Evolutionary conservation across 1,139 yeast genomes (phyloP).

Genomic region (Hansenula anomala): DNA sequence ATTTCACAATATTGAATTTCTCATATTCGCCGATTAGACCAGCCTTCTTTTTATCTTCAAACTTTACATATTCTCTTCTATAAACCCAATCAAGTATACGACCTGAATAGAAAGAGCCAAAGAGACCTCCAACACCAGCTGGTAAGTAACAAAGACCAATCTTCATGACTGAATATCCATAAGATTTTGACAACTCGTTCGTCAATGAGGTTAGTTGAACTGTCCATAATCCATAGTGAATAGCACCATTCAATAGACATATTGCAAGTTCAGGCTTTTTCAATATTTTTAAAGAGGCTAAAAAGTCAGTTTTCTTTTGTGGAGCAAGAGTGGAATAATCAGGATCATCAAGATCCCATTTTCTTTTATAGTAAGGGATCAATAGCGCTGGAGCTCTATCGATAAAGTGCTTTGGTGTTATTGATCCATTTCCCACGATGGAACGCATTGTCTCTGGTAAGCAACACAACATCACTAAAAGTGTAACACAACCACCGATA

Average conservation of each 20-base stretch:
- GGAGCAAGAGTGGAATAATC: constrained; percentile 28
- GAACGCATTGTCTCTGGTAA: constrained; percentile 72
- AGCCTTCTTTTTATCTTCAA: constrained; percentile 18
- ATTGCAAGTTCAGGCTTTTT: constrained; percentile 30
- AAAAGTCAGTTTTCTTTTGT: constrained; percentile 28
- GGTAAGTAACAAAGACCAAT: constrained; percentile 64
- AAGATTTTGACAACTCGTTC: constrained; percentile 42
- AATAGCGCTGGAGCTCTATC: constrained; percentile 41
- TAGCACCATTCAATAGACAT: constrained; percentile 47
- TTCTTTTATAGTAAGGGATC: constrained; percentile 18
- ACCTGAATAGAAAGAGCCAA: constrained; percentile 47
- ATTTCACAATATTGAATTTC: constrained; percentile 39
- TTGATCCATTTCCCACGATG: constrained; percentile 64
- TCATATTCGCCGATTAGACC: constrained; percentile 23
- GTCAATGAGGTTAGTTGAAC: constrained; percentile 62
- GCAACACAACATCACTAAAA: constrained; percentile 32
- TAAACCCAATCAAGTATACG: constrained; percentile 42
- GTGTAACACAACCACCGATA: constrained; percentile 46
- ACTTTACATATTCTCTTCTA: constrained; percentile 23
- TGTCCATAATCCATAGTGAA: constrained; percentile 68
- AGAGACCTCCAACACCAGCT: constrained; percentile 54
- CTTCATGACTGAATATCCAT: constrained; percentile 44
- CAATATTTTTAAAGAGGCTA: constrained; percentile 43
- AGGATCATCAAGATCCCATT: constrained; percentile 26
- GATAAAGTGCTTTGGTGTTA: constrained; percentile 35